phyloP scores from a whole-genome alignment of 129 eudicot species.

The Rutidosis leptorrhynchoides region DNA sequence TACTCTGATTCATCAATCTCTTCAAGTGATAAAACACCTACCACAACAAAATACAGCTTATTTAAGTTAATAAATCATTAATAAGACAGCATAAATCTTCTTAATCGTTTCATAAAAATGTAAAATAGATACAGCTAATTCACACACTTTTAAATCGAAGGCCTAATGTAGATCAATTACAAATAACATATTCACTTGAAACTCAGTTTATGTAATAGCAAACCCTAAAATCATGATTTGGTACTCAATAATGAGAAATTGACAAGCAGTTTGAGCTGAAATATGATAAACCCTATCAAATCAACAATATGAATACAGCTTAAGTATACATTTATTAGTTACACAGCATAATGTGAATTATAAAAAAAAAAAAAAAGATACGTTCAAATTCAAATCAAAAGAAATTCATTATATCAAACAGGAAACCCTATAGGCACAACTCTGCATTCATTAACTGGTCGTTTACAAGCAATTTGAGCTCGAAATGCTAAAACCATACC shows the following conservation, averaged over 20 bases:
- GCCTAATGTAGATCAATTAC: too few relatives aligned
- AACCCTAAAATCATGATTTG: too few relatives aligned
- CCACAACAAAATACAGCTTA: slow-evolving; percentile 22
- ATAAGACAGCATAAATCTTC: neutral
- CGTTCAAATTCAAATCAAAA: too few relatives aligned
- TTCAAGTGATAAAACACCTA: slow-evolving; percentile 90
- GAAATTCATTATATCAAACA: neutral
- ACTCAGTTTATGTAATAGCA: too few relatives aligned
- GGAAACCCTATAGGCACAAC: neutral
- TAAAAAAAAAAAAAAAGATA: too few relatives aligned
- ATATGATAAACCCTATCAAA: slow-evolving; percentile 17
- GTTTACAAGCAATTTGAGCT: neutral
- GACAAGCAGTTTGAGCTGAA: slow-evolving; percentile 5
- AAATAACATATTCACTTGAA: too few relatives aligned
- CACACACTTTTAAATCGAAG: neutral
- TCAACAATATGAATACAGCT: slow-evolving; percentile 1
- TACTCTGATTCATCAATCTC: slow-evolving; percentile 93
- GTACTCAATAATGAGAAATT: neutral
- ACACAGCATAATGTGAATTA: too few relatives aligned
- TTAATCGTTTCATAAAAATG: neutral
- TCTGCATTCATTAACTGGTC: neutral
- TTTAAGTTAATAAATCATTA: too few relatives aligned
- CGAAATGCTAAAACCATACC: neutral
- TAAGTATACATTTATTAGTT: neutral
- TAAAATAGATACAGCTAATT: neutral